Percentiles rank a stretch among this genome's conserved stretches.
Evolutionary conservation across 2,329 filamentous ascomycete species (phyloP).

Genomic region (Verticillium isaacii): DNA sequence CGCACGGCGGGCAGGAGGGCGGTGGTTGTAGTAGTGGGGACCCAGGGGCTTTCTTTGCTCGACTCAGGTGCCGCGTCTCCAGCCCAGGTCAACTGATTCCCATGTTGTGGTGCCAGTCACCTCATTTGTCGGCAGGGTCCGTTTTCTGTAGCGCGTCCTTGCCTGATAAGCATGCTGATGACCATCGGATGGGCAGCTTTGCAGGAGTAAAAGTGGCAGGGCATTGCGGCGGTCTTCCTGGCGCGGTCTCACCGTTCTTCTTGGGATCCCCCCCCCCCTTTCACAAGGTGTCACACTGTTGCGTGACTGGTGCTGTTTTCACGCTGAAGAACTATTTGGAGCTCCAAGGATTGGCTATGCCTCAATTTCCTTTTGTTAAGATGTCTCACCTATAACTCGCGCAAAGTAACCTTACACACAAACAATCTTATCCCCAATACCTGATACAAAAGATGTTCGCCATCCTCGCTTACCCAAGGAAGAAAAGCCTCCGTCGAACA

Average conservation of each 20-base stretch:
- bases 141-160: constrained; percentile 6
- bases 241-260: background rate
- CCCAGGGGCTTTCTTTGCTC: background rate
- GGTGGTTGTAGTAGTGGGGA: background rate
- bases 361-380: background rate
- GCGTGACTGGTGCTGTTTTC: background rate
- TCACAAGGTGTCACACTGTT: too few relatives aligned
- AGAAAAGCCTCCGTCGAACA: background rate
- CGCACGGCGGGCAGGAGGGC: too few relatives aligned
- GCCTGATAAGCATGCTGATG: constrained; percentile 11
- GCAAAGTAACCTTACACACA: background rate
- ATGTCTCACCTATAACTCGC: background rate
- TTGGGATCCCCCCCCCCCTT: background rate
- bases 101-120: background rate
- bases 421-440: background rate
- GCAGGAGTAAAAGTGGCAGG: constrained; percentile 7
- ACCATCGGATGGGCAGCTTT: constrained; percentile 9
- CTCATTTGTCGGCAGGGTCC: constrained; percentile 8
- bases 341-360: background rate
- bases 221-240: background rate
- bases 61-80: background rate
- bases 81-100: background rate
- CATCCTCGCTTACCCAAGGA: background rate
- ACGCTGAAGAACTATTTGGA: background rate
- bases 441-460: background rate